Conservation (phyloP, 2,329 filamentous ascomycete genomes). For the Xenoacremonium recifei region DNA sequence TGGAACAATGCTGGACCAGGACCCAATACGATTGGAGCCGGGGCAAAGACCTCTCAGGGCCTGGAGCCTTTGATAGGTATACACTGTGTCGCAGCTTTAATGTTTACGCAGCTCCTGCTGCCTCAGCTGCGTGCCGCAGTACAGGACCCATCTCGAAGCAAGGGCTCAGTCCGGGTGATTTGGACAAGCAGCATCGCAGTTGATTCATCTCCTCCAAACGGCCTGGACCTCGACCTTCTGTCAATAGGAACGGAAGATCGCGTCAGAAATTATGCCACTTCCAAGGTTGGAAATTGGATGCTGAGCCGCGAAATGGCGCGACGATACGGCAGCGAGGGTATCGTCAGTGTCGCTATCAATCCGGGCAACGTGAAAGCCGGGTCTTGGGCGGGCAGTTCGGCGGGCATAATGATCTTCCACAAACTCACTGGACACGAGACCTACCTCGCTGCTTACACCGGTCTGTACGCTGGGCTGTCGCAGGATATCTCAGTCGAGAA, state of each 20-base stretch:
- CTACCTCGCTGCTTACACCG: slow-evolving; percentile 38
- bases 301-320: slow-evolving; percentile 30
- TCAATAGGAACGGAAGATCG: slow-evolving; percentile 19
- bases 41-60: slow-evolving; percentile 24
- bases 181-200: slow-evolving; percentile 31
- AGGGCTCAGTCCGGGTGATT: slow-evolving; percentile 27
- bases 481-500: slow-evolving; percentile 32
- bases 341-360: slow-evolving; percentile 31
- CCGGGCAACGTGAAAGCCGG: slow-evolving; percentile 34
- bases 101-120: slow-evolving; percentile 33
- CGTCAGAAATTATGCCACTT: slow-evolving; percentile 28
- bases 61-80: slow-evolving; percentile 33
- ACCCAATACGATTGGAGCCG: slow-evolving; percentile 9
- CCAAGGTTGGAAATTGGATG: slow-evolving; percentile 36
- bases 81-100: slow-evolving; percentile 33
- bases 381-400: slow-evolving; percentile 15
- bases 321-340: slow-evolving; percentile 19
- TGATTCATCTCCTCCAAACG: slow-evolving; percentile 24
- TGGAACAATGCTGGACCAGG: slow-evolving; percentile 36
- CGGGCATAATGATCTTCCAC: slow-evolving; percentile 19
- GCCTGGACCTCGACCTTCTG: slow-evolving; percentile 27
- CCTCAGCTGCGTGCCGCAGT: slow-evolving; percentile 31
- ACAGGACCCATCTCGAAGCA: neutral
- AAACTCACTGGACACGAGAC: slow-evolving; percentile 27
- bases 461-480: slow-evolving; percentile 38